Evolutionary conservation across 345 rosid species (phyloP).

Genomic region (Salix koriyanagi): DNA sequence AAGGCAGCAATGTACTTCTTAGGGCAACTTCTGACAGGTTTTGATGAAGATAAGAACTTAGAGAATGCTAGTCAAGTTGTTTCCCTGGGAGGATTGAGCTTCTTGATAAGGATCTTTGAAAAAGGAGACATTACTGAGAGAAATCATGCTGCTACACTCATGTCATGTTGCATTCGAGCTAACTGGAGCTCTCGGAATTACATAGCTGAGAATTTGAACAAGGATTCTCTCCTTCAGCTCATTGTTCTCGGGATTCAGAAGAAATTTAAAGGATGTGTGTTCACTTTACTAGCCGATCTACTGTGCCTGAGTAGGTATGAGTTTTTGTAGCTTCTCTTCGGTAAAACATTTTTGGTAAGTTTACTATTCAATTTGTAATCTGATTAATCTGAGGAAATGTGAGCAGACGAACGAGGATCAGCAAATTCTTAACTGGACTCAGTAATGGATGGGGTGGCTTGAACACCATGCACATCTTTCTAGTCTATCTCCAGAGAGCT

Average conservation of each 20-base stretch:
- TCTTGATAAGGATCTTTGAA: constrained; percentile 34
- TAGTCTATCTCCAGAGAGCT: constrained; percentile 44
- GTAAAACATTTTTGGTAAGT: not conserved
- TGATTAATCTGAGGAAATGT: constrained; percentile 3
- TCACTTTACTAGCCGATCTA: constrained; percentile 41
- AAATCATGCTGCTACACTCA: constrained; percentile 33
- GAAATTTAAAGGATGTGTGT: constrained; percentile 18
- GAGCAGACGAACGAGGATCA: constrained; percentile 42
- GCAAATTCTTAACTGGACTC: constrained; percentile 33
- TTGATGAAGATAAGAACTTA: constrained; percentile 49
- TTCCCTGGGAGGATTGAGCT: constrained; percentile 46
- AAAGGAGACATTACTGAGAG: constrained; percentile 34
- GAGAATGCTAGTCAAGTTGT: constrained; percentile 58
- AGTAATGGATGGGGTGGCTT: constrained; percentile 43
- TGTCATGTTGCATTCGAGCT: constrained; percentile 44
- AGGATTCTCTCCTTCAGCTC: constrained; percentile 48
- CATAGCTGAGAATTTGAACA: constrained; percentile 47
- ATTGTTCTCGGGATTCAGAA: constrained; percentile 31
- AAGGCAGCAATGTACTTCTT: constrained; percentile 57
- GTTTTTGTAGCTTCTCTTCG: not conserved
- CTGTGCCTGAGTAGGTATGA: constrained; percentile 50
- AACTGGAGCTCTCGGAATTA: constrained; percentile 45
- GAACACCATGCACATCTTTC: constrained; percentile 51
- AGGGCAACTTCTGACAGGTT: constrained; percentile 54
- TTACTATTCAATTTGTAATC: not conserved